A percentile compares a stretch with the other conserved stretches of the same genome.
Conservation (phyloP, 2,329 filamentous ascomycete genomes). For the Hymenoscyphus albidus region DNA sequence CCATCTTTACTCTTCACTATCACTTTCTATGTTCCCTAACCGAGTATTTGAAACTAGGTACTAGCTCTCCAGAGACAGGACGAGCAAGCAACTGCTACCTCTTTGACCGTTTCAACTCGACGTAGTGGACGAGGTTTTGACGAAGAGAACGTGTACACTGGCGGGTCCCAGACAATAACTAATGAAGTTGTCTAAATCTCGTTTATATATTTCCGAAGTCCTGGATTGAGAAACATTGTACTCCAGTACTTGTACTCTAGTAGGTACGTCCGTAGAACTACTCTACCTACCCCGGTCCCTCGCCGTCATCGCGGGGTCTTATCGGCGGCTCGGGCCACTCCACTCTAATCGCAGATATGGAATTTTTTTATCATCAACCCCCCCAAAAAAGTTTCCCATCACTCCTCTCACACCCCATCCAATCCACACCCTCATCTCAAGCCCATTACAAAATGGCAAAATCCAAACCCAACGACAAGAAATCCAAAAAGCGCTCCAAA, state of each 20-base stretch:
- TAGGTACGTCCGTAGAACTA: neutral
- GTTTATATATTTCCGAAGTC: neutral
- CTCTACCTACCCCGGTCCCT: neutral
- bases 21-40: too few species aligned
- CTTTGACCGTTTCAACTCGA: too few species aligned
- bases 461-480: slow-evolving; percentile 34
- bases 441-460: slow-evolving; percentile 31
- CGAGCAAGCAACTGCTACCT: too few species aligned
- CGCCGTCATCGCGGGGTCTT: slow-evolving; percentile 6
- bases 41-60: too few species aligned
- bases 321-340: slow-evolving; percentile 2
- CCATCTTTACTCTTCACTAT: too few species aligned
- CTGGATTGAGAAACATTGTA: neutral
- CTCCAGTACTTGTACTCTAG: neutral
- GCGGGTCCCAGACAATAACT: too few species aligned
- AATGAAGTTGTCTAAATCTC: too few species aligned
- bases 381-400: neutral
- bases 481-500: slow-evolving; percentile 31
- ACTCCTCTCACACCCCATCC: neutral
- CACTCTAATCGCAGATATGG: neutral
- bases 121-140: too few species aligned
- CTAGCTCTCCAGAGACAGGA: too few species aligned
- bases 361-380: neutral
- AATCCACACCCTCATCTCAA: slow-evolving; percentile 1
- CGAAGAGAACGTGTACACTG: too few species aligned